phyloP scores from a whole-genome alignment of 2,329 filamentous ascomycete species.

The Endoconidiophora polonica region DNA sequence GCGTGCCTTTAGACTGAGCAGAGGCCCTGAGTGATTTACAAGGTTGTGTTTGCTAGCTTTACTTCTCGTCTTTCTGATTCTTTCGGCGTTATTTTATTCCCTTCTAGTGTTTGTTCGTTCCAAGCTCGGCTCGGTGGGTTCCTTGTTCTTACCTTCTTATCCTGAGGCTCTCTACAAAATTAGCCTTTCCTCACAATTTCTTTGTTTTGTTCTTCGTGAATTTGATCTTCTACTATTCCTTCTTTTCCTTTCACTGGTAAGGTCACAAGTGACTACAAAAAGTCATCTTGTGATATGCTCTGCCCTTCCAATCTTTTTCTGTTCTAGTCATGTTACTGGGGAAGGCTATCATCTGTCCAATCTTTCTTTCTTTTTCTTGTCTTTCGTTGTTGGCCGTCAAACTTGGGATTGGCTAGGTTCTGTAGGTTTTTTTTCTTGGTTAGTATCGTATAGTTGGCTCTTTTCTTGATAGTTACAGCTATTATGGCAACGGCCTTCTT shows the following conservation, averaged over 20 bases:
- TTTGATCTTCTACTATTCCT: not conserved
- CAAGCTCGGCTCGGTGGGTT: not conserved
- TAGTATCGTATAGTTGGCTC: no score
- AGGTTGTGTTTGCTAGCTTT: not conserved
- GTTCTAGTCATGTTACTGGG: no score
- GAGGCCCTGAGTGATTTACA: constrained; percentile 4
- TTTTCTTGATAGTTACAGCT: no score
- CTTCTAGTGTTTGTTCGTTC: not conserved
- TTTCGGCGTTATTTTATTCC: not conserved
- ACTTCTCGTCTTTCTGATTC: not conserved
- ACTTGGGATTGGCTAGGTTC: no score
- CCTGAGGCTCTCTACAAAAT: not conserved
- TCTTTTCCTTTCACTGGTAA: not conserved
- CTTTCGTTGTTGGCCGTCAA: not conserved
- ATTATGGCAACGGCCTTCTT: no score
- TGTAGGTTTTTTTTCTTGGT: no score
- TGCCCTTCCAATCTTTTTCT: no score
- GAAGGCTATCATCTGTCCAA: no score
- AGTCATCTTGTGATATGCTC: no score
- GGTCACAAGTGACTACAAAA: no score
- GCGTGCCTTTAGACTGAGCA: constrained; percentile 8
- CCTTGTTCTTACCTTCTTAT: constrained; percentile 1
- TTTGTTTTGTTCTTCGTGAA: not conserved
- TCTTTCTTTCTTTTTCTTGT: not conserved
- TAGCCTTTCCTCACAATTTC: not conserved